A percentile compares a stretch with the other conserved stretches of the same genome.
Conservation (phyloP, 305 asterid genomes). For the Plantago coronopus region DNA sequence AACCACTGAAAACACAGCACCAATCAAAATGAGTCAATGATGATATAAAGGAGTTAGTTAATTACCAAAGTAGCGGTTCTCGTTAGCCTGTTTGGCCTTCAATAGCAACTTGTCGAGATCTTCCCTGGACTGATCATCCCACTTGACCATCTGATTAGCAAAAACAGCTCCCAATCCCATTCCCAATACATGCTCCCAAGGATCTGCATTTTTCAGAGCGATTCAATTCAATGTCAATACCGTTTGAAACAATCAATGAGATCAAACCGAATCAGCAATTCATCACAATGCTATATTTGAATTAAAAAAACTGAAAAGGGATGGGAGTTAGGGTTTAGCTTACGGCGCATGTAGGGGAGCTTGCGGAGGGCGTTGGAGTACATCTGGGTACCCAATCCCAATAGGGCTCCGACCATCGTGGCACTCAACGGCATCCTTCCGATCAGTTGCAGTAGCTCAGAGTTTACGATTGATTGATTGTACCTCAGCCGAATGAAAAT, state of each 20-base stretch:
- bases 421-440: slow-evolving; percentile 70
- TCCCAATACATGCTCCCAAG: slow-evolving; percentile 97
- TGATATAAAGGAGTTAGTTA: neutral
- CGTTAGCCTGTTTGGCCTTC: slow-evolving; percentile 83
- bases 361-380: slow-evolving; percentile 96
- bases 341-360: slow-evolving; percentile 99
- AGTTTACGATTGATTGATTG: too few relatives aligned
- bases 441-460: too few relatives aligned
- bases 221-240: slow-evolving; percentile 7
- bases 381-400: slow-evolving; percentile 92
- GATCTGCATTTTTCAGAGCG: slow-evolving; percentile 50
- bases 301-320: neutral
- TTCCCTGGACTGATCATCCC: slow-evolving; percentile 71
- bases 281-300: neutral
- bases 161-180: slow-evolving; percentile 86
- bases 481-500: too few relatives aligned
- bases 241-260: neutral
- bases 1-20: neutral
- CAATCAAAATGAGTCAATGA: too few relatives aligned
- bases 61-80: slow-evolving; percentile 85
- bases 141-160: slow-evolving; percentile 81
- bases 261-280: neutral
- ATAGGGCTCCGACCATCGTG: slow-evolving; percentile 70
- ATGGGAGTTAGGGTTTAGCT: slow-evolving; percentile 5
- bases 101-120: slow-evolving; percentile 82